A percentile compares a stretch with the other conserved stretches of the same genome.
phyloP scores from a whole-genome alignment of 371 early-diverging fungal species.

The Apophysomyces variabilis region DNA sequence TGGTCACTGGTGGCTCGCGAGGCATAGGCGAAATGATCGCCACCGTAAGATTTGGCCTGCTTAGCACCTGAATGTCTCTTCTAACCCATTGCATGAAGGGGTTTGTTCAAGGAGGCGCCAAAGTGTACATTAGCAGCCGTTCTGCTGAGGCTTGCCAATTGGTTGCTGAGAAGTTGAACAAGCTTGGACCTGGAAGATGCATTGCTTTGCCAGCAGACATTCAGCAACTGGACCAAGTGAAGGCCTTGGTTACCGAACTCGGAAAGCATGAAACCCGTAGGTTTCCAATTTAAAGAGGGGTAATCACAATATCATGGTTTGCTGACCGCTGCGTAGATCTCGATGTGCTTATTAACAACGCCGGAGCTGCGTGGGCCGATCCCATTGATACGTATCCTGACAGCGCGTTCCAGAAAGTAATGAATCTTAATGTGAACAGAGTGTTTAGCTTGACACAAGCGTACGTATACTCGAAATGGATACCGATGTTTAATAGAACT shows the following conservation, averaged over 20 bases:
- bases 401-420: constrained; percentile 74
- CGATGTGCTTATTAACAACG: constrained; percentile 87
- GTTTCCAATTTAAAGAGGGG: constrained; percentile 5
- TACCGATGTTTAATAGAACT: not conserved
- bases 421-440: constrained; percentile 89
- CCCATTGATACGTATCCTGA: constrained; percentile 70
- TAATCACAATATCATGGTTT: not conserved
- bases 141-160: constrained; percentile 63
- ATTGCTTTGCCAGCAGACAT: constrained; percentile 81
- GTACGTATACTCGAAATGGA: constrained; percentile 39
- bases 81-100: constrained; percentile 41
- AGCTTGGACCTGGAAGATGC: constrained; percentile 74
- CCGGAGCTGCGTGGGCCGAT: constrained; percentile 82
- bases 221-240: constrained; percentile 63
- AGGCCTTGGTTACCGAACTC: constrained; percentile 64
- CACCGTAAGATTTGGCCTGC: constrained; percentile 33
- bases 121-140: constrained; percentile 78
- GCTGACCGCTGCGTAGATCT: constrained; percentile 50
- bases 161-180: constrained; percentile 61
- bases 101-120: constrained; percentile 76
- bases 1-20: constrained; percentile 90
- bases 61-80: not conserved
- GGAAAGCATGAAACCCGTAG: constrained; percentile 62
- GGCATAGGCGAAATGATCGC: constrained; percentile 81
- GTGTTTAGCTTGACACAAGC: constrained; percentile 85